A percentile compares a stretch with the other conserved stretches of the same genome.
phyloP scores from a whole-genome alignment of 164 flowering plant genomes.

The Tetrastigma voinierianum region DNA sequence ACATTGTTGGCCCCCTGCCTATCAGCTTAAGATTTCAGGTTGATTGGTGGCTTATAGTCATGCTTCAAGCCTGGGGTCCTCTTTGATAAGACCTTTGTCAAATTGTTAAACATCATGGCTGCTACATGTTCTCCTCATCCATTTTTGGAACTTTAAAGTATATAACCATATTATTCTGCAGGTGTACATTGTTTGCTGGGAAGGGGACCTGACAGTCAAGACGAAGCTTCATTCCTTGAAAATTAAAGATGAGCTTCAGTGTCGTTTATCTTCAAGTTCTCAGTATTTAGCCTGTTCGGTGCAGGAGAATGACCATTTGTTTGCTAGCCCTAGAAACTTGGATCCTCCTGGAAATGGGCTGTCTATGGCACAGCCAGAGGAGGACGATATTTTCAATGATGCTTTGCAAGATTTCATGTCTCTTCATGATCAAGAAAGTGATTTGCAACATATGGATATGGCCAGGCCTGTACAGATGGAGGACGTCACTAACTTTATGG shows the following conservation, averaged over 20 bases:
- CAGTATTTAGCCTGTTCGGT: constrained; percentile 83
- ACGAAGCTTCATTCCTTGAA: constrained; percentile 79
- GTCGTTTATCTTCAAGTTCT: constrained; percentile 34
- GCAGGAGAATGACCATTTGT: constrained; percentile 32
- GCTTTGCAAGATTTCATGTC: constrained; percentile 80
- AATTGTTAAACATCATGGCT: neutral
- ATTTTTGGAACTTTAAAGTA: neutral
- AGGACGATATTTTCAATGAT: constrained; percentile 80
- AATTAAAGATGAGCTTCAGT: constrained; percentile 89
- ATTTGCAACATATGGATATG: constrained; percentile 26
- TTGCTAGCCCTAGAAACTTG: constrained; percentile 15
- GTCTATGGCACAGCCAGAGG: constrained; percentile 38
- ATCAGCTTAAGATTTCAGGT: neutral
- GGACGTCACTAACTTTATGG: constrained; percentile 16
- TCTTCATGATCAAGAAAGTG: constrained; percentile 32
- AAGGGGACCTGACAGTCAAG: constrained; percentile 61
- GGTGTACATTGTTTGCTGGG: constrained; percentile 62
- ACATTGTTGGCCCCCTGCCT: too few species aligned
- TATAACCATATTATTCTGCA: constrained; percentile 21
- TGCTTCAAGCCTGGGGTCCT: neutral
- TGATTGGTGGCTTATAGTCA: neutral
- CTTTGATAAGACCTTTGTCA: neutral
- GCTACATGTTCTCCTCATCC: constrained; percentile 1
- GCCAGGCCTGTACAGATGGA: constrained; percentile 10
- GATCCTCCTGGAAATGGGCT: constrained; percentile 37